phyloP scores from a whole-genome alignment of 2,329 filamentous ascomycete genomes.

The Scytalidium sp. region DNA sequence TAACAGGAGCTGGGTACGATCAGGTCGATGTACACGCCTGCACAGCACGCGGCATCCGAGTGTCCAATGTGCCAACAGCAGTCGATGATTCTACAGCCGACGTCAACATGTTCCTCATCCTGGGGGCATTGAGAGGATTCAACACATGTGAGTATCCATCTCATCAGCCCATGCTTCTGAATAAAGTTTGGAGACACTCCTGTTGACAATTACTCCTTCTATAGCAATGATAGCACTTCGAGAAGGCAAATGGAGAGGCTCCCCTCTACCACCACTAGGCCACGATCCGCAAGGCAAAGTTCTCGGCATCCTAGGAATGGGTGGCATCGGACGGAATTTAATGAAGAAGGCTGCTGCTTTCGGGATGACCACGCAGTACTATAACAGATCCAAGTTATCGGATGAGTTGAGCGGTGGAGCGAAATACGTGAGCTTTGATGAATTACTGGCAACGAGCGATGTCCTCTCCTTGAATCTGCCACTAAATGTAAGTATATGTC shows the following conservation, averaged over 20 bases:
- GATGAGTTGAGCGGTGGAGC: conserved; percentile 54
- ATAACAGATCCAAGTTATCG: conserved; percentile 64
- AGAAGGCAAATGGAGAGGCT: conserved; percentile 64
- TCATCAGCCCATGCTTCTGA: too few species aligned
- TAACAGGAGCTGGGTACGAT: conserved; percentile 76
- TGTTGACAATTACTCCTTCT: neutral
- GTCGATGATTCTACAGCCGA: conserved; percentile 85
- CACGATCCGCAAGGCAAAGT: conserved; percentile 78
- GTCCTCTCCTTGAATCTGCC: conserved; percentile 79
- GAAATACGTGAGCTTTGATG: conserved; percentile 71
- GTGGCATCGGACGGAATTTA: conserved; percentile 76
- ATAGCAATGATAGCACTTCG: conserved; percentile 61
- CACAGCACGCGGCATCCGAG: conserved; percentile 60
- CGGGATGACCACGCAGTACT: conserved; percentile 72
- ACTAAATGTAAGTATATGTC: conserved; percentile 63
- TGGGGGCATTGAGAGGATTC: conserved; percentile 76
- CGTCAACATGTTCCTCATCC: conserved; percentile 73
- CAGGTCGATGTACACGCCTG: conserved; percentile 74
- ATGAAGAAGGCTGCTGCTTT: conserved; percentile 73
- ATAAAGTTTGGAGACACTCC: neutral
- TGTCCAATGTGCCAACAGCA: conserved; percentile 79
- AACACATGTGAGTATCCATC: conserved; percentile 40
- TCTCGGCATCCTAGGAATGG: conserved; percentile 82
- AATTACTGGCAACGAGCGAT: conserved; percentile 66
- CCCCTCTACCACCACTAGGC: conserved; percentile 54